Evolutionary conservation across 2,329 filamentous ascomycete genomes (phyloP).

Genomic region (Endoconidiophora polonica): DNA sequence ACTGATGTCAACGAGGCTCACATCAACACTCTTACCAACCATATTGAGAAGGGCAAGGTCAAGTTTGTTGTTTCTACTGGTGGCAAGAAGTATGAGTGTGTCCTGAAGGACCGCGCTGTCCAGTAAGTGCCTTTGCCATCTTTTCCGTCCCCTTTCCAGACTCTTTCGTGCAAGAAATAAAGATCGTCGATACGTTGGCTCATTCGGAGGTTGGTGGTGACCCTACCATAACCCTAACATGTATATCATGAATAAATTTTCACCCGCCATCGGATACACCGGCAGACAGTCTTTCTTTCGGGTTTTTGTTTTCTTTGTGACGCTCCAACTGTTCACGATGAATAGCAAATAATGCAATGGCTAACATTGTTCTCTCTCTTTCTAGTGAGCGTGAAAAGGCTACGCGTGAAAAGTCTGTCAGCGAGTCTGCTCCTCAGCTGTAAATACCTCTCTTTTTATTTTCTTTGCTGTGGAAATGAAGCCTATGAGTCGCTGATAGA

Average conservation of each 20-base stretch:
- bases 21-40: constrained; percentile 14
- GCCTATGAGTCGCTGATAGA: no score
- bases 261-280: not conserved
- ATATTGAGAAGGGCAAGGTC: constrained; percentile 26
- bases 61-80: constrained; percentile 31
- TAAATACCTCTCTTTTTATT: no score
- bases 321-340: constrained; percentile 12
- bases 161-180: not conserved
- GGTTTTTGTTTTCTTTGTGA: not conserved
- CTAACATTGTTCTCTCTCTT: not conserved
- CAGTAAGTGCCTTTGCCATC: constrained; percentile 23
- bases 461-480: no score
- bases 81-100: constrained; percentile 23
- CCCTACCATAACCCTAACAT: not conserved
- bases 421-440: constrained; percentile 19
- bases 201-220: not conserved
- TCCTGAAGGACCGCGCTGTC: constrained; percentile 25
- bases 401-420: constrained; percentile 20
- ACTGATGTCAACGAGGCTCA: constrained; percentile 6
- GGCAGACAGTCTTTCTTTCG: not conserved
- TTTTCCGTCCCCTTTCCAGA: not conserved
- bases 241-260: no score
- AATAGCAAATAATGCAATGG: not conserved
- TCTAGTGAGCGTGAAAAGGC: constrained; percentile 26
- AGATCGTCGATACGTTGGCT: no score